phyloP scores from a whole-genome alignment of 192 early-diverging fungal genomes.

The Coemansia guatemalensis region DNA sequence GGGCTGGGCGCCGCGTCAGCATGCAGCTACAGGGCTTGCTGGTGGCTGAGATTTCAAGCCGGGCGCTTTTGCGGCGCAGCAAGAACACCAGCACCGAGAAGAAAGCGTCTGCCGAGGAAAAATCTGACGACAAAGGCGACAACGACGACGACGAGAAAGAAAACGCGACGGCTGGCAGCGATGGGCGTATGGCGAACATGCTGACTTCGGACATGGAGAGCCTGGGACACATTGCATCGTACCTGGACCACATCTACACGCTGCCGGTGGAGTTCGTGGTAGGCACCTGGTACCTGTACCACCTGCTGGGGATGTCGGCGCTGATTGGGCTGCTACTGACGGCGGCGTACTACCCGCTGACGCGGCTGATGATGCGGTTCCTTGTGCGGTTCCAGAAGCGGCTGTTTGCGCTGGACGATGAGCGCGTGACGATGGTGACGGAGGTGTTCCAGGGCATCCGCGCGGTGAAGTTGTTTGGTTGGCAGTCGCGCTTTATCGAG shows the following conservation, averaged over 20 bases:
- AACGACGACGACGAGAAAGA: conserved; percentile 23
- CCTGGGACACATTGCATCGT: conserved; percentile 59
- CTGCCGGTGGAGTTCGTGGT: conserved; percentile 67
- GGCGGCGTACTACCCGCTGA: conserved; percentile 62
- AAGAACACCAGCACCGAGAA: conserved; percentile 23
- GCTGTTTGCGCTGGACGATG: conserved; percentile 64
- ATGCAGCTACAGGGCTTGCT: conserved; percentile 62
- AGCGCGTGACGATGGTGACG: conserved; percentile 77
- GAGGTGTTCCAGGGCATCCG: conserved; percentile 89
- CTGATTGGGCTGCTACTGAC: conserved; percentile 75
- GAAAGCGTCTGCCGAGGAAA: background rate
- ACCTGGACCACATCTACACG: conserved; percentile 63
- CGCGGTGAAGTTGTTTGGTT: conserved; percentile 91
- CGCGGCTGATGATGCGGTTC: conserved; percentile 55
- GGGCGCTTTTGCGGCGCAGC: conserved; percentile 63
- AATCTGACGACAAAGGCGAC: conserved; percentile 22
- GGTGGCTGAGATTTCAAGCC: conserved; percentile 67
- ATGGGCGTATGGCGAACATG: conserved; percentile 68
- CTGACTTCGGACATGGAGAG: conserved; percentile 72
- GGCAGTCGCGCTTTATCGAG: conserved; percentile 73
- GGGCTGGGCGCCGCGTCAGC: conserved; percentile 66
- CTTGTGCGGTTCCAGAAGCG: conserved; percentile 57
- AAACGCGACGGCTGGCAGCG: conserved; percentile 33
- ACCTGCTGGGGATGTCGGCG: conserved; percentile 78
- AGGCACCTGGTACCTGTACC: conserved; percentile 69